A percentile compares a stretch with the other conserved stretches of the same genome.
phyloP scores from a whole-genome alignment of 2,329 filamentous ascomycete species.

The Diaporthe sp. region DNA sequence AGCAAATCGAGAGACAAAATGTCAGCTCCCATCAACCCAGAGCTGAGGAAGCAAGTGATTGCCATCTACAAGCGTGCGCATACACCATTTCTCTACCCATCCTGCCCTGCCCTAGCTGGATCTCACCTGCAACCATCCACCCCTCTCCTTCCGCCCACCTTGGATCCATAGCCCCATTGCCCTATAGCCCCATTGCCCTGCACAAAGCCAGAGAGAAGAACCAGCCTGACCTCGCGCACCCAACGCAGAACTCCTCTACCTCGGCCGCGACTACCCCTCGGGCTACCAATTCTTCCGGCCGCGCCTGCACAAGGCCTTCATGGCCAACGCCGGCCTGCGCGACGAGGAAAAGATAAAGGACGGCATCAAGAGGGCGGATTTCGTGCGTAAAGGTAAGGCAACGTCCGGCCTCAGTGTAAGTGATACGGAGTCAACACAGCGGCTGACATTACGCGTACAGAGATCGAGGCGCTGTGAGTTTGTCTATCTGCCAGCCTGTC shows the following conservation, averaged over 20 bases:
- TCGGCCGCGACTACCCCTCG: conserved; percentile 88
- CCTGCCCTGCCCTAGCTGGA: not conserved
- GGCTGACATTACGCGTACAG: conserved; percentile 57
- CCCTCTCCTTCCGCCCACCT: not conserved
- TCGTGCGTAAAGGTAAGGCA: conserved; percentile 85
- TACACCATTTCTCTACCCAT: not conserved
- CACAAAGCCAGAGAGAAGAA: not conserved
- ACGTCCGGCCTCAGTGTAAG: not conserved
- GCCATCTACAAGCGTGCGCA: conserved; percentile 85
- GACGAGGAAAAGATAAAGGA: conserved; percentile 82
- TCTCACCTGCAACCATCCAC: not conserved
- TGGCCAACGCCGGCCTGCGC: conserved; percentile 76
- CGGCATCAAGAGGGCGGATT: conserved; percentile 84
- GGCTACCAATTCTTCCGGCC: conserved; percentile 86
- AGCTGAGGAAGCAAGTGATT: conserved; percentile 83
- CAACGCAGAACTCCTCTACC: conserved; percentile 79
- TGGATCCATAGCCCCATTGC: not conserved
- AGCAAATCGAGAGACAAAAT: conserved; percentile 41
- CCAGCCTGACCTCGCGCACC: not conserved
- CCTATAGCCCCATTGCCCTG: too few species aligned
- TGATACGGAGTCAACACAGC: not conserved
- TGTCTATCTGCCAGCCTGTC: not conserved
- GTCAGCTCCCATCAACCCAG: conserved; percentile 58
- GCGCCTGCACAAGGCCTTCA: conserved; percentile 88
- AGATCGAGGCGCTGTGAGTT: conserved; percentile 91